Base-by-base conservation (phyloP, 768 basidiomycete species). In the Bullera alba region DNA sequence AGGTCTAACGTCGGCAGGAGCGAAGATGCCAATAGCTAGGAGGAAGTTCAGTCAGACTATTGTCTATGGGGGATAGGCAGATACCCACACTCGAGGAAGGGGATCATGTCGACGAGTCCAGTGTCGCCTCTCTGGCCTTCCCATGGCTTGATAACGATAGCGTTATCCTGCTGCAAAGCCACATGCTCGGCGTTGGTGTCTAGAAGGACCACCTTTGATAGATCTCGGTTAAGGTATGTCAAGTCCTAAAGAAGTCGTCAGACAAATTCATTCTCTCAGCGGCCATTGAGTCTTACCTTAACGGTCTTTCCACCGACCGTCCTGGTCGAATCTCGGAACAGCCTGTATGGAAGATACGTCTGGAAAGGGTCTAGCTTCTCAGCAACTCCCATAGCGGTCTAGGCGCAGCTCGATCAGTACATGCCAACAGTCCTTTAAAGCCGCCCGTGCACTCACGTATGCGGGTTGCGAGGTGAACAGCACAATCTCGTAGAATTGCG, bases 401-500 rank as follows among this genome's bases (percentile, higher is more conserved):
- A 60, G 37, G 21, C n/a, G 12, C 2, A 30, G 46, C 22, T 45
- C n/a, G 19, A 14, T 17, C 32, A 21, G 30, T 47, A 41, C 21
- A 14, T 41, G 12, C 38, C 8, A 22, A 14, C 8, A n/a, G n/a
- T n/a, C 10, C n/a, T 22, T 10, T 19, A 19, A 41, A 19, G 39
- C 12, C 15, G 43, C 12, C 17, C 12, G 25, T 25, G 16, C 30
- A 79, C 87, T 42, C 58, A 93, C 92, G 72, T 93, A 96, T 63
- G 80, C 78, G 49, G 86, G 80, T 74, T 93, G 89, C 16, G 83
- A 79, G 8, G 92, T 97, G 76, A 97, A 99, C 47, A 99, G 77
- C 28, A 97, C 93, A 50, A 97, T 81, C 76, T 99, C 95, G 70
- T 90, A 99, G 76, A 97, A 99, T 67, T 96, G 93, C 0, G 90